Conservation (phyloP, 129 eudicot genomes). For the Oenanthe sinensis region DNA sequence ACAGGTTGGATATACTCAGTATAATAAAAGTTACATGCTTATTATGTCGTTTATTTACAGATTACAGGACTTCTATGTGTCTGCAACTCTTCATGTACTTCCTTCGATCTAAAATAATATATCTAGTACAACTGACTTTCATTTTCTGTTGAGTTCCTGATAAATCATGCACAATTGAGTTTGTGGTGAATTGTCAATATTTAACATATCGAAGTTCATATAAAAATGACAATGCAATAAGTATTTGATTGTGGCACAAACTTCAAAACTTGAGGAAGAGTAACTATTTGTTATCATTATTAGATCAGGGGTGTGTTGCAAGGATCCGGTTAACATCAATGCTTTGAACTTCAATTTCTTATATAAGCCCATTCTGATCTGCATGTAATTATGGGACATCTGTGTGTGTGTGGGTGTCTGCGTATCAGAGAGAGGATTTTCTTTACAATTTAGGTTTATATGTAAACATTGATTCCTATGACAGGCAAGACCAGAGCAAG, state of each 20-base stretch:
- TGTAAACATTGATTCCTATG: neutral
- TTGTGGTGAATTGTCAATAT: neutral
- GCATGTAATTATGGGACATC: no score
- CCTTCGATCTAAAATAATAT: neutral
- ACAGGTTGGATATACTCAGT: neutral
- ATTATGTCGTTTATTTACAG: neutral
- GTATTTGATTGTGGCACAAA: no score
- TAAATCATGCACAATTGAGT: neutral
- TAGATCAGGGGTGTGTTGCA: neutral
- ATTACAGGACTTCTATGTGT: no score
- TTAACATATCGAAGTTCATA: neutral
- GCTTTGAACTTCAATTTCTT: neutral
- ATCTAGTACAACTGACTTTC: neutral
- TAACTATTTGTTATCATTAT: neutral
- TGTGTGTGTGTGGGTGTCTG: neutral
- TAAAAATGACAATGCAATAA: neutral
- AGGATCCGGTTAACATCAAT: neutral
- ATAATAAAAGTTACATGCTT: neutral
- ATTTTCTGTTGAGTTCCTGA: neutral
- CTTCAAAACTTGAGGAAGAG: no score
- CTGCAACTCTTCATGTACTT: neutral
- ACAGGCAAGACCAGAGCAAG: slow-evolving; percentile 92
- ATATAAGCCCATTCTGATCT: neutral
- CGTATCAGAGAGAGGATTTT: neutral
- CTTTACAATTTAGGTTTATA: neutral